Base-by-base conservation (phyloP, 202 grass and related monocot genomes). In the Brachypodium distachyon region DNA sequence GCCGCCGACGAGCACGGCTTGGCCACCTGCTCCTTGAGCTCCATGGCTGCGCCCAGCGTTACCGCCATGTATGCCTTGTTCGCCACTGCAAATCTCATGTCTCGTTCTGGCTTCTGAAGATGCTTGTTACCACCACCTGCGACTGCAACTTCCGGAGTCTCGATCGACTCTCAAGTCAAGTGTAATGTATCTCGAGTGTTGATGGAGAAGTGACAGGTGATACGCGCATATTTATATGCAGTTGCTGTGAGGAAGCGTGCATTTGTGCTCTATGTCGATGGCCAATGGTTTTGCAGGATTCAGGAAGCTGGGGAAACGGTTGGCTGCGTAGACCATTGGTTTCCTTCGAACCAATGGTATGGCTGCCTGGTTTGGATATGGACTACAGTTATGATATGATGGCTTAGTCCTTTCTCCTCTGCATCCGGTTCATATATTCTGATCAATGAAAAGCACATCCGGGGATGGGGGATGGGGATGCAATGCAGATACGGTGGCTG, bases 1-100 rank as follows among this genome's bases (percentile, higher is more conserved):
- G 72, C 65, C 40, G 37, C 39, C 16, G 71, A 5, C 18, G 41
- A 62, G 61, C 73, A 80, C 6, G 90, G 77, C 28, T 87, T 87
- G 8, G 69, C 55, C 62, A 93, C 80, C 51, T 90, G 83, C 70
- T 91, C 90, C 77, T 91, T 92, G 18, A 87, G 71, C 39, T 86
- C 81, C 22, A 90, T 83, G 56, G 84, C 92, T 19, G 87, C 86
- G 5, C 83, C 87, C 25, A 92, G 67, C 6, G 83, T 85, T 43
- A 92, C 82, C 29, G 63, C 89, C 26, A 89, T 80, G 81, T 62
- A 88, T 25, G 85, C 90, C 48, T 88, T 90, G 80, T 77, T 90
- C 9, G 64, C 80, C 81, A 84, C 3, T 12, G 16, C 69, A 81
- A 97, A 65, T 58, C 82, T 90, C 90, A 89, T 93, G n/a, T 19